These are phyloP conservation scores for Nakataea oryzae DNA, from an alignment of 2,329 filamentous ascomycete genomes.

Conservation along the genomic window DNA sequence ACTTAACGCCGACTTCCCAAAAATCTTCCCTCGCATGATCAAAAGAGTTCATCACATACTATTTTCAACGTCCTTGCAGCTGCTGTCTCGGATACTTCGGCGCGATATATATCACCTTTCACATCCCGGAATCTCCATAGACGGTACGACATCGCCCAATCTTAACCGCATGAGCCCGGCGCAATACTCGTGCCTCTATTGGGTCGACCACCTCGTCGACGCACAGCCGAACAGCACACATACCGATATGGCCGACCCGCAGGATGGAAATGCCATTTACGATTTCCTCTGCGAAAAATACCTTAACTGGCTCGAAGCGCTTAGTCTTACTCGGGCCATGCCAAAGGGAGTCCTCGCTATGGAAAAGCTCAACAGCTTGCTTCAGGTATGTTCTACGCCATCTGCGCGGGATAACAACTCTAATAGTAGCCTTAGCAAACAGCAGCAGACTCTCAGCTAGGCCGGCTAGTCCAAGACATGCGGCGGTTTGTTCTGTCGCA, in stretches of 20 bases:
- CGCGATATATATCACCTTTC: slow-evolving; percentile 24
- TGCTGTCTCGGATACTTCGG: slow-evolving; percentile 16
- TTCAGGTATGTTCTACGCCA: slow-evolving; percentile 5
- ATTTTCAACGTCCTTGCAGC: slow-evolving; percentile 21
- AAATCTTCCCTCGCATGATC: slow-evolving; percentile 18
- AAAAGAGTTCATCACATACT: slow-evolving; percentile 18
- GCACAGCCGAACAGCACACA: too few relatives aligned
- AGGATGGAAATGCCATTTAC: slow-evolving; percentile 15
- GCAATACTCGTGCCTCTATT: slow-evolving; percentile 22
- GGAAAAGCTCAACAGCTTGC: slow-evolving; percentile 8
- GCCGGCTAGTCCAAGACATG: slow-evolving; percentile 15
- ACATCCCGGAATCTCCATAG: slow-evolving; percentile 11
- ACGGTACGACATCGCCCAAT: slow-evolving; percentile 10
- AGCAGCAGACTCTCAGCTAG: slow-evolving; percentile 2
- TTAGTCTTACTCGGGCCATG: slow-evolving; percentile 21
- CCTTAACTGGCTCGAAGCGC: slow-evolving; percentile 32
- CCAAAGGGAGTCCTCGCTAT: slow-evolving; percentile 14
- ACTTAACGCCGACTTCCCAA: slow-evolving; percentile 2
- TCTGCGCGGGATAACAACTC: neutral
- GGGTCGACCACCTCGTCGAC: slow-evolving; percentile 19
- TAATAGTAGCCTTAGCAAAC: neutral
- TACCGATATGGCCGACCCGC: too few relatives aligned
- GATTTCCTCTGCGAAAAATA: slow-evolving; percentile 22
- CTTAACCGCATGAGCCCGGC: slow-evolving; percentile 15
- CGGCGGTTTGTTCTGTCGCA: slow-evolving; percentile 17